Base-by-base conservation (phyloP, 1,284 basidiomycete species). In the Puccinia hordei region DNA sequence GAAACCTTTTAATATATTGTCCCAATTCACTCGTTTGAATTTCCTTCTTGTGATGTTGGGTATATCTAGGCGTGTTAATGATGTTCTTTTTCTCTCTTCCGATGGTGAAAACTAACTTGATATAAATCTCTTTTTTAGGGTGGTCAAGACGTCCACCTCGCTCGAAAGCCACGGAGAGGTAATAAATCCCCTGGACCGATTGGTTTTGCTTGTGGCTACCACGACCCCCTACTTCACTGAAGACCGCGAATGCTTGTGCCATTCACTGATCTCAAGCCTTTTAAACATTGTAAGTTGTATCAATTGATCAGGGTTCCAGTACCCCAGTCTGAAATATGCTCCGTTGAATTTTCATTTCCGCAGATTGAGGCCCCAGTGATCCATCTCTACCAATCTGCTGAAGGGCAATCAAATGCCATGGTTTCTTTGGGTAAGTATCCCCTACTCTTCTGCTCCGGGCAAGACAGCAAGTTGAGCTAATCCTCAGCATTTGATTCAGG, bases 1-100 rank as follows among this genome's bases (percentile, higher is more conserved):
- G 30, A 55, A 44, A 38, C 76, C 76, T 72, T 79, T 71, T 19
- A 79, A 72, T 24, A n/a, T 79, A 2, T 17, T 71, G 24, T 68
- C 51, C 27, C 76, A 79, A 57, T 61, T 79, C n/a, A 69, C 49
- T 69, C 41, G 76, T n/a, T 53, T 66, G 17, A 41, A 65, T 27
- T 59, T 79, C 38, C 66, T 79, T 46, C 66, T 41, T 8, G 51
- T 57, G 2, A 79, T 35, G n/a, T 55, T 55, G 13, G 57, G 65
- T 9, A 46, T 79, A 12, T 41, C 66, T 2, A 79, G 55, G 76
- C 72, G 9, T 24, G 24, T 61, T 19, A 4, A 41, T 41, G n/a
- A 13, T 49, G 51, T 4, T 68, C 6, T 55, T 57, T 8, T 46
- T 27, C 46, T 69, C 22, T 72, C 27, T 57, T 15, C 24, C 41